Evolutionary conservation across 306 rosid species (phyloP).

Genomic region (Fragaria ananassa): DNA sequence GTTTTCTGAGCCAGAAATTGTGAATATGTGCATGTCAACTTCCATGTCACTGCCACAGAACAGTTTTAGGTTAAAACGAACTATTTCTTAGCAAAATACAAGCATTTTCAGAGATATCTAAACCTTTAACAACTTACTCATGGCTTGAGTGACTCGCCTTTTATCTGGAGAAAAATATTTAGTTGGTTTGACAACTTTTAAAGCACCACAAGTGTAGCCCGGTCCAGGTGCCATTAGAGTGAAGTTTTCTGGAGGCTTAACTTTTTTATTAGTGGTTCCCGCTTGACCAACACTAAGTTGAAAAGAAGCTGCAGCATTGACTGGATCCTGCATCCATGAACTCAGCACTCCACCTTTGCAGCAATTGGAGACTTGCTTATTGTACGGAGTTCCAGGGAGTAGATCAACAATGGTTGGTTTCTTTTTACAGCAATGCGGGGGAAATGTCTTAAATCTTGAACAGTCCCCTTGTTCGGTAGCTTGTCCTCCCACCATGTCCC

Average conservation of each 20-base stretch:
- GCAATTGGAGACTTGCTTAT: constrained; percentile 73
- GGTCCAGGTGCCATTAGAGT: constrained; percentile 82
- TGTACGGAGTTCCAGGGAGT: constrained; percentile 81
- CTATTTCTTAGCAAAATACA: background rate
- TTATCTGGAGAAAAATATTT: constrained; percentile 51
- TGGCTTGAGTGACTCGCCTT: constrained; percentile 77
- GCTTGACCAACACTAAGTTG: constrained; percentile 75
- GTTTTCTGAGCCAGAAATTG: constrained; percentile 71
- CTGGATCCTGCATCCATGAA: constrained; percentile 76
- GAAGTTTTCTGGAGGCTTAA: constrained; percentile 59
- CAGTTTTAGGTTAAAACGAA: constrained; percentile 11
- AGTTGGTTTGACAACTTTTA: constrained; percentile 54
- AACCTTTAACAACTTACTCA: constrained; percentile 52
- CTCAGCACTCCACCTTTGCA: constrained; percentile 87
- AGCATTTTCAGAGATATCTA: background rate
- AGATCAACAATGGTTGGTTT: constrained; percentile 69
- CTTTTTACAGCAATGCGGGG: constrained; percentile 76
- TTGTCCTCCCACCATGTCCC: constrained; percentile 76
- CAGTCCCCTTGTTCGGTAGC: constrained; percentile 92
- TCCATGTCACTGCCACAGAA: constrained; percentile 85
- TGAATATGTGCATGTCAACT: constrained; percentile 79
- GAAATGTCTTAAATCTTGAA: constrained; percentile 50
- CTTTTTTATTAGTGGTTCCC: constrained; percentile 68
- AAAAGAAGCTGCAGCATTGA: constrained; percentile 58
- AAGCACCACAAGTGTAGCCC: constrained; percentile 77